phyloP scores from a whole-genome alignment of 331 rosid species.

The Dryas integrifolia region DNA sequence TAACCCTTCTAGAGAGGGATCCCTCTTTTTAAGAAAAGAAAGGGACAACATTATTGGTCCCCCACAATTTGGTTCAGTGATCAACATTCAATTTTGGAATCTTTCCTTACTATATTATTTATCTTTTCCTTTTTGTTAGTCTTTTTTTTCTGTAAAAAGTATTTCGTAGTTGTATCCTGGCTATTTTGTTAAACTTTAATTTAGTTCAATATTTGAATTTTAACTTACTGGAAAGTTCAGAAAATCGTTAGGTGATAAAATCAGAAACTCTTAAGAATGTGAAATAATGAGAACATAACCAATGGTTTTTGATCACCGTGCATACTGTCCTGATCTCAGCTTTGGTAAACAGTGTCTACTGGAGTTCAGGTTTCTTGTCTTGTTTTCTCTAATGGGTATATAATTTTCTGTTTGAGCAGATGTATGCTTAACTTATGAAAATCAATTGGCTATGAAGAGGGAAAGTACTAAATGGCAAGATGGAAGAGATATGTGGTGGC shows the following conservation, averaged over 20 bases:
- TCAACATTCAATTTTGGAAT: too few relatives aligned
- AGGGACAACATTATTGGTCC: too few relatives aligned
- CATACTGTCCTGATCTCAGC: constrained; percentile 5
- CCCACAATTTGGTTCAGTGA: too few relatives aligned
- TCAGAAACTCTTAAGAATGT: not conserved
- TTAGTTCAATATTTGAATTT: constrained; percentile 10
- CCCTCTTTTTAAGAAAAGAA: not conserved
- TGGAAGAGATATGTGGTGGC: constrained; percentile 97
- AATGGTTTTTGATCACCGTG: constrained; percentile 3
- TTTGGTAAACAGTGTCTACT: constrained; percentile 5
- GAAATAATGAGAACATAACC: constrained; percentile 2
- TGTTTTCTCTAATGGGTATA: constrained; percentile 12
- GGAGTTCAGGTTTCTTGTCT: constrained; percentile 13
- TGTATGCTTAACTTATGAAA: constrained; percentile 71
- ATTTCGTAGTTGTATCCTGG: not conserved
- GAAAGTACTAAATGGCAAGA: constrained; percentile 69
- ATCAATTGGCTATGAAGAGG: constrained; percentile 59
- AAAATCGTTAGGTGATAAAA: constrained; percentile 16
- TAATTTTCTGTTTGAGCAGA: constrained; percentile 38
- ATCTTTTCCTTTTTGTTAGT: not conserved
- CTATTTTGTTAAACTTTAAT: constrained; percentile 4
- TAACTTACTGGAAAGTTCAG: constrained; percentile 10
- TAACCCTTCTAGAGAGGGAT: not conserved
- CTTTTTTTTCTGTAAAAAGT: not conserved
- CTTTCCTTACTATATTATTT: not conserved